Evolutionary conservation across 495 filamentous ascomycete genomes (phyloP).

Genomic region (Chaetomium tenue): DNA sequence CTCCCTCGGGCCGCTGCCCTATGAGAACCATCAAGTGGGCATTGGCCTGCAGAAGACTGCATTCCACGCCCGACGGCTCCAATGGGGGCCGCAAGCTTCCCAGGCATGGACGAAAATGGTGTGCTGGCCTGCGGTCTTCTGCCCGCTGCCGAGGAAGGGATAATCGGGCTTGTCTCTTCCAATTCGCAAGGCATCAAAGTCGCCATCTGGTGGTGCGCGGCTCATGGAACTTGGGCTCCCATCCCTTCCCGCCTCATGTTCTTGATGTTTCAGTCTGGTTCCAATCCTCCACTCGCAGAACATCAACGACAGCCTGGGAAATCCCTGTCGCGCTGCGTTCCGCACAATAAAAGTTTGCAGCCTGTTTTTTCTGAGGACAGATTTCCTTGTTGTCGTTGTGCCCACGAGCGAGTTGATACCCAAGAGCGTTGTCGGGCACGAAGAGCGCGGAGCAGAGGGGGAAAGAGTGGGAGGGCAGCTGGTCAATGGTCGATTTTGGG

Average conservation of each 20-base stretch:
- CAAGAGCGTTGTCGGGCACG: constrained; percentile 38
- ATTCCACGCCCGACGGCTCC: constrained; percentile 32
- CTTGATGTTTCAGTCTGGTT: constrained; percentile 21
- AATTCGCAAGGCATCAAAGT: constrained; percentile 19
- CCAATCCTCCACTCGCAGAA: background rate
- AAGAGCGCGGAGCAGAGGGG: constrained; percentile 27
- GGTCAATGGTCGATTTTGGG: constrained; percentile 20
- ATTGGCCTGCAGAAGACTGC: constrained; percentile 32
- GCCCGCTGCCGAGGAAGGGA: constrained; percentile 29
- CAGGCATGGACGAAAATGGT: constrained; percentile 28
- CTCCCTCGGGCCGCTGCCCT: constrained; percentile 27
- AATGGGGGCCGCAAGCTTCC: constrained; percentile 25
- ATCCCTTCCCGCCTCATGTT: constrained; percentile 14
- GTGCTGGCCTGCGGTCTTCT: constrained; percentile 28
- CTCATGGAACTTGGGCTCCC: constrained; percentile 6
- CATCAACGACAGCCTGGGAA: background rate
- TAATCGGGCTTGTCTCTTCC: constrained; percentile 20
- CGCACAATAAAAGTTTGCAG: constrained; percentile 5
- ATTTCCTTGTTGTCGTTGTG: constrained; percentile 12
- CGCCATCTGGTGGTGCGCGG: constrained; percentile 9
- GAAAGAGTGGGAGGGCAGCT: constrained; percentile 17
- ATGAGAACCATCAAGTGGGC: constrained; percentile 25
- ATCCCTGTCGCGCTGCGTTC: background rate
- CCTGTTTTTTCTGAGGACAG: constrained; percentile 13
- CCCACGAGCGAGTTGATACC: constrained; percentile 33